These are phyloP conservation scores for Dactylellina parvicollis DNA, from an alignment of 2,329 filamentous ascomycete genomes.

Conservation along the genomic window DNA sequence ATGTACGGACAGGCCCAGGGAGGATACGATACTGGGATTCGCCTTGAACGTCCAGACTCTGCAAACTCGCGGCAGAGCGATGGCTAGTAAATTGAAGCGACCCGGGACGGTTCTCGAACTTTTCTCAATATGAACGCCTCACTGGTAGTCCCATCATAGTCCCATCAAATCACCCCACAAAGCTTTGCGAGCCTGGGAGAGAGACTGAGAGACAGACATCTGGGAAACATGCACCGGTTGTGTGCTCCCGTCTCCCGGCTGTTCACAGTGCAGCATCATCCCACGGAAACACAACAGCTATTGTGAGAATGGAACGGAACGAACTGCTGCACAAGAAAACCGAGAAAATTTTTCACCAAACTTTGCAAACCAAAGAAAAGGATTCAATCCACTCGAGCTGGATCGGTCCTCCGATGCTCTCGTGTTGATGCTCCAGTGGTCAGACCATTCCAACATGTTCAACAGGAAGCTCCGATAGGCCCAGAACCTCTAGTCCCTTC, in stretches of 20 bases:
- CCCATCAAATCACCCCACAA: not conserved
- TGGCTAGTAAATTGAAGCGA: not conserved
- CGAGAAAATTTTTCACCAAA: slow-evolving; percentile 18
- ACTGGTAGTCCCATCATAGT: too few species aligned
- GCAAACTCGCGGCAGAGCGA: not conserved
- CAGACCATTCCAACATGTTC: slow-evolving; percentile 49
- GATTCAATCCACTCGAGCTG: slow-evolving; percentile 29
- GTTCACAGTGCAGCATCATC: slow-evolving; percentile 22
- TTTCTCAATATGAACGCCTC: too few species aligned
- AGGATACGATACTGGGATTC: slow-evolving; percentile 39
- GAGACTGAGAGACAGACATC: not conserved
- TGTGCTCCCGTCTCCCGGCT: slow-evolving; percentile 32
- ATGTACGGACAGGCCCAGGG: too few species aligned
- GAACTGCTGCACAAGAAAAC: slow-evolving; percentile 16
- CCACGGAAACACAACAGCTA: slow-evolving; percentile 35
- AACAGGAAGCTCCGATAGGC: slow-evolving; percentile 49
- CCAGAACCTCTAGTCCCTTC: slow-evolving; percentile 7
- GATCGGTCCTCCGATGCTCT: slow-evolving; percentile 31
- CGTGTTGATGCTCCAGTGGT: slow-evolving; percentile 49
- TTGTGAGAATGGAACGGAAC: slow-evolving; percentile 1
- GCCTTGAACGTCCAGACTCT: slow-evolving; percentile 9
- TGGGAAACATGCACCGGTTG: slow-evolving; percentile 17
- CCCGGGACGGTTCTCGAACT: too few species aligned
- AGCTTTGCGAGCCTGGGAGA: too few species aligned
- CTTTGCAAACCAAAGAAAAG: not conserved